Evolutionary conservation across 108 stramenopile species (phyloP), one percentile per base, ranked within the genome.

Genomic region (Epithemia pelagica): DNA sequence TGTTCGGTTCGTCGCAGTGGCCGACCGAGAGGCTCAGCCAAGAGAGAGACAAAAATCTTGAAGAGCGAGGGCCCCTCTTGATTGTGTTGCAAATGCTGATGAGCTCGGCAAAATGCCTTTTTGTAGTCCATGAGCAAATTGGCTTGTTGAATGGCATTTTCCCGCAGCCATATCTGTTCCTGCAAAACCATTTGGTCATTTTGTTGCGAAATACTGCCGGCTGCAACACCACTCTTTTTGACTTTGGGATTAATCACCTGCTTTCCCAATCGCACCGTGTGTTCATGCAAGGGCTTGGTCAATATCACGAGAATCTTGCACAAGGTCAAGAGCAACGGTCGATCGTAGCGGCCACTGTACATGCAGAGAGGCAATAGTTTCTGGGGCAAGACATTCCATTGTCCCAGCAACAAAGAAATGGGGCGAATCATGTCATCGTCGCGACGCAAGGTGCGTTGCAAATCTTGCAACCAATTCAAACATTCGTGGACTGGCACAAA

Each of bases 231-330:
- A 46, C 37, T 46, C 10, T 15, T 15, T 5, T 15, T 46, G 15
- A 46, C 15, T 71, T 87, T 78, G 60, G 72, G 79, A 71, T 91
- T 84, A 59, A 94, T 84, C 19, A 73, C 80, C 79, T 86, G 65
- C 52, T 72, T 77, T 26, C 82, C 92, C 10, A 89, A 88, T 27
- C 77, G 73, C 64, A 77, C 85, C 32, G 88, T 86, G 46, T 71
- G 65, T 15, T 88, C 90, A 31, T 82, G 77, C 54, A 91, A 58
- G 52, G 94, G 94, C 69, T 91, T 95, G 37, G 94, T 95, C 31
- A 95, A 55, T 62, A 91, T 92, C 19, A 95, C 94, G 28, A 91
- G 72, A 64, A 95, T 91, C 73, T 91, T 91, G 59, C 81, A 79
- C 22, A 95, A 73, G 15, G 94, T 95, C 60, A 95, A 63, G 21